A percentile compares a stretch with the other conserved stretches of the same genome.
These are phyloP conservation scores for Mariannaea elegans DNA, from an alignment of 2,329 filamentous ascomycete genomes.

Conservation along the genomic window DNA sequence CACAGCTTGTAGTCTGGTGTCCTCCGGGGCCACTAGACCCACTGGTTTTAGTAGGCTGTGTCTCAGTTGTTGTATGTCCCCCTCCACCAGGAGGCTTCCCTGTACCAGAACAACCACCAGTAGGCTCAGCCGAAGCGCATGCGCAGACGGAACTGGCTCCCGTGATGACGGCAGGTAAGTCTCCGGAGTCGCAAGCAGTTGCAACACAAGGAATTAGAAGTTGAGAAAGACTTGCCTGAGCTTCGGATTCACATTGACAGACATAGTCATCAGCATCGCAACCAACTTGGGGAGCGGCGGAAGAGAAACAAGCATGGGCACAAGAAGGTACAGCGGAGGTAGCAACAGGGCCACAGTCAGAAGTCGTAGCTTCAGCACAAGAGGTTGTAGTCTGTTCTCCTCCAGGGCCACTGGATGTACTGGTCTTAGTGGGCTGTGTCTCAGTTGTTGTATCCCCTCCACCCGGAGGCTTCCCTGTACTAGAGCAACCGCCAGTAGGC, in stretches of 20 bases:
- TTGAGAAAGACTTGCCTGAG: conserved; percentile 34
- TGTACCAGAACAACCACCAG: background rate
- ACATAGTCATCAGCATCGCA: conserved; percentile 40
- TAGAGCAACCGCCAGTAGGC: conserved; percentile 4
- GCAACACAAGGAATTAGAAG: conserved; percentile 42
- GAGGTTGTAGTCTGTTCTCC: no score
- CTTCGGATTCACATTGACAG: conserved; percentile 41
- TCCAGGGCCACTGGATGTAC: background rate
- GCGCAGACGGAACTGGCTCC: conserved; percentile 14
- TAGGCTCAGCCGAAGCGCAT: conserved; percentile 5
- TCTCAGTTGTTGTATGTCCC: background rate
- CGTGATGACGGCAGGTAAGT: background rate
- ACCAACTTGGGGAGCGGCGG: conserved; percentile 36
- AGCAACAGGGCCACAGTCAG: conserved; percentile 35
- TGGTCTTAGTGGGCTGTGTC: background rate
- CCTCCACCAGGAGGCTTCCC: background rate
- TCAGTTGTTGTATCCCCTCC: background rate
- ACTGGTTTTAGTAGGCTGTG: background rate
- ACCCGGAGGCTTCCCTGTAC: background rate
- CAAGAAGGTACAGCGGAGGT: conserved; percentile 38
- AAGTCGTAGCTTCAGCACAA: background rate
- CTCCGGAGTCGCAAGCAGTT: conserved; percentile 33
- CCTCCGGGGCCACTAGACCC: background rate
- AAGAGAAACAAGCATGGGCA: conserved; percentile 41
- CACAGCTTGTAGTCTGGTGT: conserved; percentile 26